These are phyloP conservation scores for Stenocarpella maydis DNA, from an alignment of 2,329 filamentous ascomycete species.

Conservation along the genomic window DNA sequence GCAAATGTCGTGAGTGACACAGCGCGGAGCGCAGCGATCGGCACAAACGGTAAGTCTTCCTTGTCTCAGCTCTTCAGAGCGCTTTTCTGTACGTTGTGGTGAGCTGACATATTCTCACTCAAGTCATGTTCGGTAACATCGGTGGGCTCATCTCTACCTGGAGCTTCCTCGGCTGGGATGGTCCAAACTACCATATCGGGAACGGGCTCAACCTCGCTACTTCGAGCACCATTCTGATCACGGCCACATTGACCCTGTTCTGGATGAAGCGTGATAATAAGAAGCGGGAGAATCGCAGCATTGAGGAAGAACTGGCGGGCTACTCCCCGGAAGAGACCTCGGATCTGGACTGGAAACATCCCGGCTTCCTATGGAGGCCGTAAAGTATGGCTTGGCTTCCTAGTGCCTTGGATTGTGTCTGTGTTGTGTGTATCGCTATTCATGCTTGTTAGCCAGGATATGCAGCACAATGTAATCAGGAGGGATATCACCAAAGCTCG, in stretches of 20 bases:
- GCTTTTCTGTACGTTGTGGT: too few relatives aligned
- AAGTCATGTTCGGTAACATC: slow-evolving; percentile 76
- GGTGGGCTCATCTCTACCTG: slow-evolving; percentile 73
- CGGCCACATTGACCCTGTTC: slow-evolving; percentile 54
- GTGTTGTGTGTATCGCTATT: neutral
- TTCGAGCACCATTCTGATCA: slow-evolving; percentile 58
- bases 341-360: slow-evolving; percentile 73
- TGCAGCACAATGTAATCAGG: neutral
- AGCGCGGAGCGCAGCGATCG: slow-evolving; percentile 71
- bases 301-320: slow-evolving; percentile 58
- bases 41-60: slow-evolving; percentile 52
- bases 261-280: slow-evolving; percentile 71
- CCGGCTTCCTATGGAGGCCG: slow-evolving; percentile 65
- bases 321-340: slow-evolving; percentile 61
- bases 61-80: too few relatives aligned
- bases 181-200: slow-evolving; percentile 72
- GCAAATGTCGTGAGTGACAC: slow-evolving; percentile 78
- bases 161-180: slow-evolving; percentile 70
- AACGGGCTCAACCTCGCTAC: slow-evolving; percentile 75
- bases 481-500: neutral
- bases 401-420: slow-evolving; percentile 4
- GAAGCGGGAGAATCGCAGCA: slow-evolving; percentile 57
- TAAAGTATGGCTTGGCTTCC: slow-evolving; percentile 29
- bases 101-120: neutral
- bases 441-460: neutral